Conservation (phyloP, 1,284 basidiomycete genomes). For the Schizopora paradoxa region DNA sequence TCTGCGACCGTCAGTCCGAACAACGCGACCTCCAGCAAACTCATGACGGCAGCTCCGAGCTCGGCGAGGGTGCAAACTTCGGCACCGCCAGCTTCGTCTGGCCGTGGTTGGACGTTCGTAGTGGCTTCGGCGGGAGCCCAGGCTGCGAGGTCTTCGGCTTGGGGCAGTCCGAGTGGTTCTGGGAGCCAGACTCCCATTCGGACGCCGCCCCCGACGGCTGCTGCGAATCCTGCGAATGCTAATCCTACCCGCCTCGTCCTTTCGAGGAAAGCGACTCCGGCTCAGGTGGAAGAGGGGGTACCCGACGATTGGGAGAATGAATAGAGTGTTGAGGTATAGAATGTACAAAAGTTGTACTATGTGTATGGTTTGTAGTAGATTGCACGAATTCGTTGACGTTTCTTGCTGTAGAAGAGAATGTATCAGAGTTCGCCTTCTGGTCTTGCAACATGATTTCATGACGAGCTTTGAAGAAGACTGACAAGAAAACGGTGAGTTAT, state of each 20-base stretch:
- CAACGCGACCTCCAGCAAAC: slow-evolving; percentile 43
- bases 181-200: slow-evolving; percentile 21
- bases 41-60: slow-evolving; percentile 36
- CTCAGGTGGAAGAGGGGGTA: slow-evolving; percentile 26
- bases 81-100: slow-evolving; percentile 19
- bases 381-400: too few relatives aligned
- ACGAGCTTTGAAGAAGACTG: too few relatives aligned
- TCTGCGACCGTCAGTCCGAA: slow-evolving; percentile 36
- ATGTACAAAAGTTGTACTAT: slow-evolving; percentile 1
- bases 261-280: slow-evolving; percentile 1
- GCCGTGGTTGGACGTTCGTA: slow-evolving; percentile 36
- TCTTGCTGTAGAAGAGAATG: too few relatives aligned
- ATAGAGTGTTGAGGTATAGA: slow-evolving; percentile 17
- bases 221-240: background rate
- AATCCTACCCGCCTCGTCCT: slow-evolving; percentile 2
- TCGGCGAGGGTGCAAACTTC: slow-evolving; percentile 21
- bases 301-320: slow-evolving; percentile 55
- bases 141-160: slow-evolving; percentile 22
- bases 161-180: slow-evolving; percentile 21
- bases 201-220: slow-evolving; percentile 13
- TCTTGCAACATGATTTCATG: too few relatives aligned
- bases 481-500: too few relatives aligned
- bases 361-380: too few relatives aligned
- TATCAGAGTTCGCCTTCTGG: too few relatives aligned
- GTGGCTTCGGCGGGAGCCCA: slow-evolving; percentile 24